Conservation (phyloP, 2,329 filamentous ascomycete species). For the Penicillium sp. region DNA sequence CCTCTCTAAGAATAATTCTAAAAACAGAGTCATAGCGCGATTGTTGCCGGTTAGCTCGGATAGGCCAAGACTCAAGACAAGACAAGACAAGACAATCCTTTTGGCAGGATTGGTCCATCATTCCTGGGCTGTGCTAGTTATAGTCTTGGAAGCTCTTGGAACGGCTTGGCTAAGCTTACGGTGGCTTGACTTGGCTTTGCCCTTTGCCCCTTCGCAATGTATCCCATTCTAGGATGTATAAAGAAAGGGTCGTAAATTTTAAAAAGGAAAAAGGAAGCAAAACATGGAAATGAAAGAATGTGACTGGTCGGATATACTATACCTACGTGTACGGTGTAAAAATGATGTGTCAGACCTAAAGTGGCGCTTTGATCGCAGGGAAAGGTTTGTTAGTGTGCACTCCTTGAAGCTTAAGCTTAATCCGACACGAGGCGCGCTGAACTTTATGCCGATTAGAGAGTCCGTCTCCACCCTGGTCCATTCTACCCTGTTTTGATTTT, state of each 20-base stretch:
- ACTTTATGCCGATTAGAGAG: constrained; percentile 36
- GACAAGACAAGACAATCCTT: background rate
- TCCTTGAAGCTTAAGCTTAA: constrained; percentile 43
- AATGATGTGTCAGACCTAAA: constrained; percentile 20
- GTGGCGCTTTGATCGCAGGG: constrained; percentile 34
- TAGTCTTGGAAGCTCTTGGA: constrained; percentile 20
- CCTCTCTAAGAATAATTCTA: background rate
- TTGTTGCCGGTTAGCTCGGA: background rate
- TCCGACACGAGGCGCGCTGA: constrained; percentile 38
- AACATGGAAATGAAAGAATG: background rate
- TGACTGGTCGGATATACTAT: background rate
- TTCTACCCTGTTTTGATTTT: constrained; percentile 10
- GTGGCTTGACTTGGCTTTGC: constrained; percentile 13
- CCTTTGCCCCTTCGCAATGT: constrained; percentile 16
- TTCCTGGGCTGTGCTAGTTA: background rate
- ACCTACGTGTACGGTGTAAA: background rate
- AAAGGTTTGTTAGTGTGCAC: constrained; percentile 33
- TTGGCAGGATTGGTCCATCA: constrained; percentile 1
- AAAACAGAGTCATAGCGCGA: constrained; percentile 4
- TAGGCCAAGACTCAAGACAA: background rate
- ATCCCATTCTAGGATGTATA: constrained; percentile 18
- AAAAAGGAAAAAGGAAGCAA: background rate
- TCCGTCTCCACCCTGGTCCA: constrained; percentile 15
- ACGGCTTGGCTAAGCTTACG: constrained; percentile 23
- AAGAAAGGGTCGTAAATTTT: background rate